Conservation (phyloP, 192 early-diverging fungal species). For the Coemansia sp. region DNA sequence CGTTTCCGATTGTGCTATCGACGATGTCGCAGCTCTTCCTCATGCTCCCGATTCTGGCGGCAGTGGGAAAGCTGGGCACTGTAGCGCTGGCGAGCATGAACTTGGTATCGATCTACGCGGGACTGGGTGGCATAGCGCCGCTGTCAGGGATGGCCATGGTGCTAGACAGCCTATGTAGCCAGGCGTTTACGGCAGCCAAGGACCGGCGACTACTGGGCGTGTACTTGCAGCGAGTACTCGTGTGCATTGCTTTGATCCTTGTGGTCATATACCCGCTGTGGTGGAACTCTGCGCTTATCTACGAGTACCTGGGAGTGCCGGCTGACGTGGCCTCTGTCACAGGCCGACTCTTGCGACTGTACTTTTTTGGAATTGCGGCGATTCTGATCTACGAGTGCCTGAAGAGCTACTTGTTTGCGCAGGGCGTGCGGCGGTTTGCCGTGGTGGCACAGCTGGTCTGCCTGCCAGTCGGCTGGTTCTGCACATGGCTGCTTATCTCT, state of each 20-base stretch:
- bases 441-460: slow-evolving; percentile 71
- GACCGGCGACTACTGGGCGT: slow-evolving; percentile 67
- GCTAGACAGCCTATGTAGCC: slow-evolving; percentile 75
- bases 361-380: slow-evolving; percentile 72
- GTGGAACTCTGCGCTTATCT: slow-evolving; percentile 44
- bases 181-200: slow-evolving; percentile 68
- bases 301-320: slow-evolving; percentile 51
- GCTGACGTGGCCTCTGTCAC: slow-evolving; percentile 67
- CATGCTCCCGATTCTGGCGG: slow-evolving; percentile 43
- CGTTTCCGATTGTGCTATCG: slow-evolving; percentile 45
- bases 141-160: slow-evolving; percentile 70
- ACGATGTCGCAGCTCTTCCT: slow-evolving; percentile 38
- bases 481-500: slow-evolving; percentile 79
- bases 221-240: slow-evolving; percentile 76
- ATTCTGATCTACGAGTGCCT: slow-evolving; percentile 78
- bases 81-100: slow-evolving; percentile 70
- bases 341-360: slow-evolving; percentile 63
- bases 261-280: slow-evolving; percentile 67
- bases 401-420: slow-evolving; percentile 83
- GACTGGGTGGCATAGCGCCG: slow-evolving; percentile 67
- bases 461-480: slow-evolving; percentile 67
- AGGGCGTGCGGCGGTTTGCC: slow-evolving; percentile 85
- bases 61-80: slow-evolving; percentile 63
- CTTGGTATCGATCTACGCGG: slow-evolving; percentile 71
- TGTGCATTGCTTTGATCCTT: slow-evolving; percentile 68